These are phyloP conservation scores for Pythium dissotocum DNA, from an alignment of 352 stramenopile species.

Conservation along the genomic window DNA sequence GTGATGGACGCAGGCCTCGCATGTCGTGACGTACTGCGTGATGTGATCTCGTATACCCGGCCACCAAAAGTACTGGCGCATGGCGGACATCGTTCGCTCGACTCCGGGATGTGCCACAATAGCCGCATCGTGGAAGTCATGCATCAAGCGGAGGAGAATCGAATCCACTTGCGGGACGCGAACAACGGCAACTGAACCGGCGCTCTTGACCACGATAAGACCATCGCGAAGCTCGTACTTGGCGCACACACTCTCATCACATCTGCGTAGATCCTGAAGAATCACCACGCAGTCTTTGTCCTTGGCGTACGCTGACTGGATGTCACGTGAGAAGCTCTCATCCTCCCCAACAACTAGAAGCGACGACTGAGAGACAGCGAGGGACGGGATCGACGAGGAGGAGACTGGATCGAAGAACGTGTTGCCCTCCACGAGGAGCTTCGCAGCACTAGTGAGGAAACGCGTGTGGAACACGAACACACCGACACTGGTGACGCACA, in stretches of 20 bases:
- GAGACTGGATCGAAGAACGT: too few relatives aligned
- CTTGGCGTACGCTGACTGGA: slow-evolving; percentile 3
- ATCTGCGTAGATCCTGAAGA: background rate
- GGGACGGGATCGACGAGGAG: too few relatives aligned
- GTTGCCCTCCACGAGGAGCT: too few relatives aligned
- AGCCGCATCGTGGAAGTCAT: slow-evolving; percentile 20
- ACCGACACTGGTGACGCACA: too few relatives aligned
- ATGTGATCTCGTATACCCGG: slow-evolving; percentile 14
- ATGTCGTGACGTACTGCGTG: slow-evolving; percentile 18
- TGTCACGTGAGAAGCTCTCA: background rate
- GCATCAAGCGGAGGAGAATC: slow-evolving; percentile 3
- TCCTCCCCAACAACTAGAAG: slow-evolving; percentile 7
- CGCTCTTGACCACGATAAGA: background rate
- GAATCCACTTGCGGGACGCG: slow-evolving; percentile 1
- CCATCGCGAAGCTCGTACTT: background rate
- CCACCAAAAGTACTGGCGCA: slow-evolving; percentile 25
- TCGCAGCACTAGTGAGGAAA: too few relatives aligned
- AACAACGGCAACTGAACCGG: background rate
- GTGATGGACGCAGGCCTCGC: slow-evolving; percentile 14
- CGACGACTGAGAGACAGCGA: background rate
- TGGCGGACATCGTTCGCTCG: slow-evolving; percentile 3
- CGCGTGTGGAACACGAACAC: too few relatives aligned
- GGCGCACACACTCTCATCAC: background rate
- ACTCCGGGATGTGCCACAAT: slow-evolving; percentile 17
- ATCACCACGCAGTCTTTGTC: too few relatives aligned